Evolutionary conservation across 345 rosid genomes (phyloP).

Genomic region (Linum usitatissimum): DNA sequence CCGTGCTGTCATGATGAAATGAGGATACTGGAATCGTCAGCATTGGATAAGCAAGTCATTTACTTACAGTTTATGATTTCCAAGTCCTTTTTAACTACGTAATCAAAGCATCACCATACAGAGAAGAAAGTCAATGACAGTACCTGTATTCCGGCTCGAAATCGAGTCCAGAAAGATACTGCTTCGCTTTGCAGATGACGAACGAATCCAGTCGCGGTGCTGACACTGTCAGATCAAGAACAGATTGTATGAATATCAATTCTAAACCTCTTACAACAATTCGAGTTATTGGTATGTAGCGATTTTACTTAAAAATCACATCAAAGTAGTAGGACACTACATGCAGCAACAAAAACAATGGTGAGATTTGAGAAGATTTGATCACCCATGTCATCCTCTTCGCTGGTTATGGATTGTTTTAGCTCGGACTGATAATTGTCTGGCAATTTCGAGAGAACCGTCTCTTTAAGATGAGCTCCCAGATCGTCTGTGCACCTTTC

Average conservation of each 20-base stretch:
- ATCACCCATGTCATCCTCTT: constrained; percentile 81
- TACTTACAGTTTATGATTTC: not conserved
- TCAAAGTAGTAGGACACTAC: not conserved
- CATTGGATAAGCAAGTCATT: not conserved
- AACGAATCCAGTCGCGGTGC: constrained; percentile 59
- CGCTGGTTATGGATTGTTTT: constrained; percentile 71
- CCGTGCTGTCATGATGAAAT: constrained; percentile 13
- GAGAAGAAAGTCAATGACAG: not conserved
- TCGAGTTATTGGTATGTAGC: too few relatives aligned
- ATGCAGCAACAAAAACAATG: not conserved
- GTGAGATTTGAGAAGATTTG: not conserved
- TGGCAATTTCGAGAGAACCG: constrained; percentile 59
- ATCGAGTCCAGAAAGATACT: constrained; percentile 31
- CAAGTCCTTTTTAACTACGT: too few relatives aligned
- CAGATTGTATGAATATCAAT: not conserved
- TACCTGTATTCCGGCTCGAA: constrained; percentile 30
- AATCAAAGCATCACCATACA: not conserved
- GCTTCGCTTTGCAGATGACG: constrained; percentile 56
- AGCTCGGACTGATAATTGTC: constrained; percentile 61
- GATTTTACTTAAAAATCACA: too few relatives aligned
- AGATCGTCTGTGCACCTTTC: constrained; percentile 49
- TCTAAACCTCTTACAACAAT: too few relatives aligned
- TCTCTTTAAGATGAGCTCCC: constrained; percentile 55
- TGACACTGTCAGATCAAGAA: constrained; percentile 31
- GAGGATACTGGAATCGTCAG: not conserved